Conservation (phyloP, 306 rosid species). For the Lotus japonicus region DNA sequence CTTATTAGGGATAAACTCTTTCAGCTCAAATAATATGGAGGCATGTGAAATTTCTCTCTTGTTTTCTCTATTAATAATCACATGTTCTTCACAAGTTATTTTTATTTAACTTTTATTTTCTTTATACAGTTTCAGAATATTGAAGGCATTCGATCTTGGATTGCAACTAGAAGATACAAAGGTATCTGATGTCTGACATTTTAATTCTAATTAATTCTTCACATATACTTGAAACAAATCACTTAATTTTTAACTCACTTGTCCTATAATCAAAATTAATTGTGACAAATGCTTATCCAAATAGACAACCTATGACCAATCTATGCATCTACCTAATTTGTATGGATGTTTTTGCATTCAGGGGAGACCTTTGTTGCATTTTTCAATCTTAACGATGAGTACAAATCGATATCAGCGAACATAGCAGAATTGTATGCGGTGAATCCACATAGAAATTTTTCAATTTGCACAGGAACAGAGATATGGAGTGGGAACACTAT, state of each 20-base stretch:
- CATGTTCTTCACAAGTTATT: not conserved
- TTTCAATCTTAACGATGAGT: conserved; percentile 37
- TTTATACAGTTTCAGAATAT: conserved; percentile 48
- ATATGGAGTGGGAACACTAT: conserved; percentile 32
- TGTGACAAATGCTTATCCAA: no score
- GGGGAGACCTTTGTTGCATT: conserved; percentile 46
- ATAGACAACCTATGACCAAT: no score
- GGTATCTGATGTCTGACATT: conserved; percentile 17
- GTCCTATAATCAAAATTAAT: no score
- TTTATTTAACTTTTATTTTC: not conserved
- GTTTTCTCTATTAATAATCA: not conserved
- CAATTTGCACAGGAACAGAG: conserved; percentile 30
- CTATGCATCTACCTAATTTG: not conserved
- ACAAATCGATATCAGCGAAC: conserved; percentile 24
- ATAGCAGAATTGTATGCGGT: conserved; percentile 26
- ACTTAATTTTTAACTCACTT: no score
- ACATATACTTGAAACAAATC: no score
- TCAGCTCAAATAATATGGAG: conserved; percentile 58
- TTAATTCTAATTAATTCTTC: no score
- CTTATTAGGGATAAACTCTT: conserved; percentile 52
- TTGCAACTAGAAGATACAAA: conserved; percentile 43
- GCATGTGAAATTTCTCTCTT: conserved; percentile 26
- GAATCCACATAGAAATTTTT: conserved; percentile 15
- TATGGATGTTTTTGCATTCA: not conserved
- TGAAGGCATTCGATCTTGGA: conserved; percentile 51